Conservation (phyloP, 2,329 filamentous ascomycete species). For the Microsporum canis region DNA sequence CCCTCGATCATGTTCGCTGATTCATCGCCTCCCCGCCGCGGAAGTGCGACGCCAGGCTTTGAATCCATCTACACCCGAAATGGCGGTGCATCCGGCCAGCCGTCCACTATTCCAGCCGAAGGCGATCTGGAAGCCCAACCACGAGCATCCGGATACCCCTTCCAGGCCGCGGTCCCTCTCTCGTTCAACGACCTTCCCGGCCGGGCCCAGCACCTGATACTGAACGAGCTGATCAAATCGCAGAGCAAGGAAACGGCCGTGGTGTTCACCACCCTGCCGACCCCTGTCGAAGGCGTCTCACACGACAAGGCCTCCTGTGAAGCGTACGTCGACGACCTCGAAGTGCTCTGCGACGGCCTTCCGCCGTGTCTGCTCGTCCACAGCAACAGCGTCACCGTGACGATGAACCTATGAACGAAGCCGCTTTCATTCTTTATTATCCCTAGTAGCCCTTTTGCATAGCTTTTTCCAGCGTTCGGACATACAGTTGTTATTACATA, state of each 20-base stretch:
- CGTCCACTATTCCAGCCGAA: conserved; percentile 14
- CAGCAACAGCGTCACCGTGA: conserved; percentile 85
- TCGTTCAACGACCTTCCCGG: conserved; percentile 81
- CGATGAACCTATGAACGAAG: conserved; percentile 31
- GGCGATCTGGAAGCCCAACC: neutral
- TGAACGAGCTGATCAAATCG: conserved; percentile 69
- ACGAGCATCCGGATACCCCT: conserved; percentile 39
- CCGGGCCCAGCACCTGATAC: conserved; percentile 70
- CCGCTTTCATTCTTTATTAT: neutral
- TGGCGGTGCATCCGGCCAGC: neutral
- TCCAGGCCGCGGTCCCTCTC: conserved; percentile 54
- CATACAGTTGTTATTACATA: neutral
- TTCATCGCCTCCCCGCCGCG: conserved; percentile 20
- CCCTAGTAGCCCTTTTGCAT: neutral
- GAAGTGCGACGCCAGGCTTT: conserved; percentile 13
- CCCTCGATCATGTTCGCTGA: conserved; percentile 67
- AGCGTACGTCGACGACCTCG: conserved; percentile 64
- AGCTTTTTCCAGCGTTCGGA: neutral
- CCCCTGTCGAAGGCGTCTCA: conserved; percentile 65
- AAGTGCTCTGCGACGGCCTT: conserved; percentile 64
- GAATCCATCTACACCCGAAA: conserved; percentile 29
- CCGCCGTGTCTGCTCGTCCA: conserved; percentile 69
- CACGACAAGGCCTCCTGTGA: conserved; percentile 58
- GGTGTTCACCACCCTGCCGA: conserved; percentile 71
- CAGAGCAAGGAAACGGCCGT: conserved; percentile 63